Evolutionary conservation across 371 early-diverging fungal species (phyloP), one percentile per base, ranked within the genome.

Genomic region (Mucor indicus): DNA sequence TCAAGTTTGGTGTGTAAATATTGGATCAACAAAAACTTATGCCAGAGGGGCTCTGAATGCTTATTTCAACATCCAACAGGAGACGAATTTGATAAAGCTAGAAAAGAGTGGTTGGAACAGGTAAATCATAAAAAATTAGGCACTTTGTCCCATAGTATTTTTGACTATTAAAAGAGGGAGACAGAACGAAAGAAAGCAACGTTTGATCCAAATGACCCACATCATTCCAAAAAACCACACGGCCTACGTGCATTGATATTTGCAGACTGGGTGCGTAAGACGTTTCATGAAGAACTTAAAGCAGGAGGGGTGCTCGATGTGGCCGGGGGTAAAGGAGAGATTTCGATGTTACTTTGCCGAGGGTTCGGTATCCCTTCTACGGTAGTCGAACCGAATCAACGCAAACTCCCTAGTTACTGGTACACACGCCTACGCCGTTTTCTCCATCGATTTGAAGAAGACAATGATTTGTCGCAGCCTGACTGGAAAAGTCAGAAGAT

Each of bases 311-410:
- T 79, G 1, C 52, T 83, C 25, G 83, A 83, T 37, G 62, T 83
- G 21, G 83, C 80, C 1, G 83, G 79, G n/a, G 83, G 83, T 9
- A 69, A 79, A 50, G 83, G 80, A 3, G 80, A 83, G 29, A 44
- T 83, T 4, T 61, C 75, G 2, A 72, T 79, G 72, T 75, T 80
- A 23, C 48, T 80, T 17, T 60, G 75, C 8, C 73, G 71, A 27
- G 79, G 69, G 11, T 69, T 57, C 48, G 61, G 61, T 11, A 64
- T 80, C n/a, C 66, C 62, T 6, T 60, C 72, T 2, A 67, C 67
- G 1, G 68, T 75, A 3, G 57, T 83, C 4, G 83, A 83, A n/a
- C 83, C 83, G 1, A 57, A 74, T 4, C 45, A 55, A n/a, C 60
- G 76, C 10, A 79, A 75, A 25, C 60, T 62, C 38, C 64, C 75